Evolutionary conservation across 805 yeast genomes (phyloP).

Genomic region (Saccharomyces kudriavzevii): DNA sequence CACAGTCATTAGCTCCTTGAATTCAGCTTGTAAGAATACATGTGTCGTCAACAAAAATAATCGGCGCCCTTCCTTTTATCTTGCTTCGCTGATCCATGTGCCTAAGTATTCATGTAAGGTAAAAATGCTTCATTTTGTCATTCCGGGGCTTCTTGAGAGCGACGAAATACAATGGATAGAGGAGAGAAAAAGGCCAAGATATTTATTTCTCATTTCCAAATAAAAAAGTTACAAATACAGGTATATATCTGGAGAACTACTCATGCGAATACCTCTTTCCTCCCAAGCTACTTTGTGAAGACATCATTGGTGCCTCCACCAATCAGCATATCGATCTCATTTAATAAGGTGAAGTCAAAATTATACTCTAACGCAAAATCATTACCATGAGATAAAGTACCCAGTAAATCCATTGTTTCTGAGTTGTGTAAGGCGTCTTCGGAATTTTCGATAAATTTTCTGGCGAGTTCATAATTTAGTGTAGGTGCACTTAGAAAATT

Average conservation of each 20-base stretch:
- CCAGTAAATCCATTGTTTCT: conserved; percentile 21
- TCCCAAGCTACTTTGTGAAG: not conserved
- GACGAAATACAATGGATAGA: not conserved
- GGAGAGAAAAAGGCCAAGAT: not conserved
- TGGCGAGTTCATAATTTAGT: conserved; percentile 22
- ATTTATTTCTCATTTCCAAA: not conserved
- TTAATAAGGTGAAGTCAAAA: conserved; percentile 25
- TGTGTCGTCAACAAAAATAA: not conserved
- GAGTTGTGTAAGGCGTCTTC: conserved; percentile 12
- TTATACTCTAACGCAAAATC: conserved; percentile 27
- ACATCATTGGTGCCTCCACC: conserved; percentile 5
- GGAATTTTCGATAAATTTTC: conserved; percentile 18
- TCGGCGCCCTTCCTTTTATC: not conserved
- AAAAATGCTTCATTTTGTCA: not conserved
- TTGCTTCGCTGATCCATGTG: not conserved
- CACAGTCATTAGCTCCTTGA: not conserved
- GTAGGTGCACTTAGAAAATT: conserved; percentile 17
- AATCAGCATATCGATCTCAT: conserved; percentile 25
- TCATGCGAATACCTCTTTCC: not conserved
- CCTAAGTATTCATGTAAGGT: not conserved
- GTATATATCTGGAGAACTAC: not conserved
- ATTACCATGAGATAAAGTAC: conserved; percentile 23
- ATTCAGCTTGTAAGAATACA: not conserved
- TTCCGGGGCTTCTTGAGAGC: not conserved
- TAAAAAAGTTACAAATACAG: not conserved